These are phyloP conservation scores for Encephalitozoon romaleae DNA, from an alignment of 371 early-diverging fungal genomes.

Conservation along the genomic window DNA sequence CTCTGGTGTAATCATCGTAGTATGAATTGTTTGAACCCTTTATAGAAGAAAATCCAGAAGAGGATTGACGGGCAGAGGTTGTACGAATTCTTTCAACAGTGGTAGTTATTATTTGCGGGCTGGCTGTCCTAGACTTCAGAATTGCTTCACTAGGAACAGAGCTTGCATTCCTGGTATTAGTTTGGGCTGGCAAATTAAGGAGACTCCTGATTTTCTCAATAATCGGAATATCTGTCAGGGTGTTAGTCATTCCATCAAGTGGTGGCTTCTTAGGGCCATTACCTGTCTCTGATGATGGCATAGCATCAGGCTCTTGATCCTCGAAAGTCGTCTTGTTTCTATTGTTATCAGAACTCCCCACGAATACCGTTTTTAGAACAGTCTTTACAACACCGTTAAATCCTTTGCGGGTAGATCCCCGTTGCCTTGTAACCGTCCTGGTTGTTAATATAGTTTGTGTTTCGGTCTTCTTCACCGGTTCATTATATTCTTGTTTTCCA, in stretches of 20 bases:
- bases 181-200: not conserved
- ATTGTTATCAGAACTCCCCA: not conserved
- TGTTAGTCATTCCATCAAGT: not conserved
- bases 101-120: not conserved
- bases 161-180: not conserved
- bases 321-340: not conserved
- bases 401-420: not conserved
- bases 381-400: not conserved
- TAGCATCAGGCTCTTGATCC: not conserved
- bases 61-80: not conserved
- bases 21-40: not conserved
- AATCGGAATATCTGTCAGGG: not conserved
- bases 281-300: not conserved
- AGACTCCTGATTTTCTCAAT: not conserved
- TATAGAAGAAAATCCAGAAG: not conserved
- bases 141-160: not conserved
- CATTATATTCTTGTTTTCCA: not conserved
- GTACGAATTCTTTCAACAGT: not conserved
- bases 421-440: constrained; percentile 5
- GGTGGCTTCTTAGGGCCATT: not conserved
- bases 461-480: not conserved
- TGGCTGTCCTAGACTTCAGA: too few species aligned
- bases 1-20: not conserved
- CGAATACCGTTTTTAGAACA: not conserved
- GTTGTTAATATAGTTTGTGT: constrained; percentile 5